These are phyloP conservation scores for Diaporthe aspalathi DNA, from an alignment of 2,329 filamentous ascomycete species.

Conservation along the genomic window DNA sequence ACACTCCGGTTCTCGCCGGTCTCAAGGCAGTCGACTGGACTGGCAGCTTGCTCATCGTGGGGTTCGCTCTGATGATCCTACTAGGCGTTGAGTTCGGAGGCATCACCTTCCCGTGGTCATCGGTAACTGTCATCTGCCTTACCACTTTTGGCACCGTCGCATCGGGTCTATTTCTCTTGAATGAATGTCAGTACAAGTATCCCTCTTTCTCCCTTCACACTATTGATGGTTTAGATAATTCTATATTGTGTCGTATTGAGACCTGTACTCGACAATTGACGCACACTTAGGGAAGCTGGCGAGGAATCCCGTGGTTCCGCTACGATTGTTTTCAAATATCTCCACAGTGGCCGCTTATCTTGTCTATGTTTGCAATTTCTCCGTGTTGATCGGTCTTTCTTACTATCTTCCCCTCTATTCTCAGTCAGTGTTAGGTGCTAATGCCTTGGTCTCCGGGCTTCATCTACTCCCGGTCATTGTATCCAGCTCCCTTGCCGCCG, in stretches of 20 bases:
- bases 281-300: slow-evolving; percentile 64
- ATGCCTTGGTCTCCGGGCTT: slow-evolving; percentile 78
- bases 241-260: too few species aligned
- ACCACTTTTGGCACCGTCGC: slow-evolving; percentile 77
- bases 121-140: slow-evolving; percentile 79
- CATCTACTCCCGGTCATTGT: slow-evolving; percentile 79
- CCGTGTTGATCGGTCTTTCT: slow-evolving; percentile 73
- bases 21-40: slow-evolving; percentile 72
- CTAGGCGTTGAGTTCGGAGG: slow-evolving; percentile 89
- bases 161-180: slow-evolving; percentile 74
- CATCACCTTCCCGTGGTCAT: slow-evolving; percentile 78
- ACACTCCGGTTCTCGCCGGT: slow-evolving; percentile 71
- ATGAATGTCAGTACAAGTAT: slow-evolving; percentile 64
- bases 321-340: slow-evolving; percentile 73
- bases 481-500: slow-evolving; percentile 72
- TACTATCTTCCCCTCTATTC: slow-evolving; percentile 91
- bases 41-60: slow-evolving; percentile 71
- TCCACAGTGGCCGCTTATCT: slow-evolving; percentile 75
- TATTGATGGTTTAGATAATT: too few species aligned
- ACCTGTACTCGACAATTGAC: neutral
- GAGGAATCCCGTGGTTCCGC: slow-evolving; percentile 81
- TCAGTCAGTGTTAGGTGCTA: slow-evolving; percentile 77
- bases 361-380: slow-evolving; percentile 78
- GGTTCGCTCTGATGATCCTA: slow-evolving; percentile 85
- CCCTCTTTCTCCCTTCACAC: too few species aligned